phyloP scores from a whole-genome alignment of 2,329 filamentous ascomycete genomes.

The Ascochyta pisi region DNA sequence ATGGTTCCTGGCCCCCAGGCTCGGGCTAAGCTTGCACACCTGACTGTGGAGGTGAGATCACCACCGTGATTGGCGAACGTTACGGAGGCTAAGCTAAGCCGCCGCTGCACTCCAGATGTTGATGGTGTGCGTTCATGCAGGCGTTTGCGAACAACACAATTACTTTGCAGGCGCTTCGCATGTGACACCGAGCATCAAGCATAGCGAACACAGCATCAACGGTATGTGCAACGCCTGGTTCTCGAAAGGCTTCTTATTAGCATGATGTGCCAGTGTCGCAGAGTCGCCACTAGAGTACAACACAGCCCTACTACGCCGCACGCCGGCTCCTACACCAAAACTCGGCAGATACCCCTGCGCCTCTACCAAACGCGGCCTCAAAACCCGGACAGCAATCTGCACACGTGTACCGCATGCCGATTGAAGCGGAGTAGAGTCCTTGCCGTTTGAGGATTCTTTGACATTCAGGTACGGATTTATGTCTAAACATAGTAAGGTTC shows the following conservation, averaged over 20 bases:
- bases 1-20: constrained; percentile 1
- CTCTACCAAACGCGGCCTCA: neutral
- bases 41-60: neutral
- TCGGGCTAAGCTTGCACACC: constrained; percentile 10
- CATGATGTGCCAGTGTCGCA: neutral
- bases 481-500: constrained; percentile 14
- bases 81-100: constrained; percentile 3
- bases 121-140: constrained; percentile 15
- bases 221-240: neutral
- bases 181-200: constrained; percentile 1
- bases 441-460: constrained; percentile 1
- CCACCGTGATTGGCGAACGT: constrained; percentile 8
- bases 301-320: constrained; percentile 15
- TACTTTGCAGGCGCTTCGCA: neutral
- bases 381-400: constrained; percentile 11
- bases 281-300: neutral
- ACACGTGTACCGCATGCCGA: neutral
- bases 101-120: constrained; percentile 10
- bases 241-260: neutral
- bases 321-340: constrained; percentile 12
- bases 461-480: constrained; percentile 14
- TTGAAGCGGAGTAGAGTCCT: constrained; percentile 4
- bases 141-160: neutral
- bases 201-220: neutral
- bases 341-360: constrained; percentile 5